phyloP scores from a whole-genome alignment of 345 rosid species.

The Linum usitatissimum region DNA sequence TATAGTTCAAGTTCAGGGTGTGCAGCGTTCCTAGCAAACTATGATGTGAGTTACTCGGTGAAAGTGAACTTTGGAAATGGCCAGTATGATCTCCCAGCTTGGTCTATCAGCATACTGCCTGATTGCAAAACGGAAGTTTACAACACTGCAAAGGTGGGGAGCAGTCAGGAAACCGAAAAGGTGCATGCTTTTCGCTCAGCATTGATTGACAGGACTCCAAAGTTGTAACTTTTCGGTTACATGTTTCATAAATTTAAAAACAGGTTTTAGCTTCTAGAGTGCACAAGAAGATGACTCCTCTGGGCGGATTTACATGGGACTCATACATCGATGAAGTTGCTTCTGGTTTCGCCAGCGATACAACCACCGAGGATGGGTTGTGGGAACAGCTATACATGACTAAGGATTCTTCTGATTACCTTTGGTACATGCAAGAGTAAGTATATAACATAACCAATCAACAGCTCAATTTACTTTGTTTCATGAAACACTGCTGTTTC shows the following conservation, averaged over 20 bases:
- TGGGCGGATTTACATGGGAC: neutral
- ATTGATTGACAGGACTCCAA: conserved; percentile 20
- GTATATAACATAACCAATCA: conserved; percentile 10
- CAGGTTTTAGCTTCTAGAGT: conserved; percentile 27
- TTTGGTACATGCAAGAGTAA: conserved; percentile 44
- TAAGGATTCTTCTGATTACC: conserved; percentile 33
- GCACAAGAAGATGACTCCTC: conserved; percentile 15
- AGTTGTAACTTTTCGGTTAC: conserved; percentile 6
- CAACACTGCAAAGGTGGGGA: conserved; percentile 33
- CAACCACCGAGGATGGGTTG: conserved; percentile 26
- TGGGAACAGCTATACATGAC: conserved; percentile 31
- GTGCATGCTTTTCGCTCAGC: conserved; percentile 13
- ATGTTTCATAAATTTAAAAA: neutral
- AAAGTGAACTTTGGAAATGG: conserved; percentile 25
- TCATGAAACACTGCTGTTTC: neutral
- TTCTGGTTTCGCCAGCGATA: conserved; percentile 6
- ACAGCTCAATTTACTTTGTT: neutral
- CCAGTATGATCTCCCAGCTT: conserved; percentile 33
- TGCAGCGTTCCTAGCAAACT: conserved; percentile 39
- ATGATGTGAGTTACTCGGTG: conserved; percentile 24
- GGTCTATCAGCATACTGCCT: conserved; percentile 41
- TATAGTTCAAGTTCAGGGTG: conserved; percentile 24
- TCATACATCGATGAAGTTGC: neutral
- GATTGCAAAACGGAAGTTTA: conserved; percentile 32
- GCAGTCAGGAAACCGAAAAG: conserved; percentile 4